These are phyloP conservation scores for Pleomassaria siparia DNA, from an alignment of 2,329 filamentous ascomycete species.

Conservation along the genomic window DNA sequence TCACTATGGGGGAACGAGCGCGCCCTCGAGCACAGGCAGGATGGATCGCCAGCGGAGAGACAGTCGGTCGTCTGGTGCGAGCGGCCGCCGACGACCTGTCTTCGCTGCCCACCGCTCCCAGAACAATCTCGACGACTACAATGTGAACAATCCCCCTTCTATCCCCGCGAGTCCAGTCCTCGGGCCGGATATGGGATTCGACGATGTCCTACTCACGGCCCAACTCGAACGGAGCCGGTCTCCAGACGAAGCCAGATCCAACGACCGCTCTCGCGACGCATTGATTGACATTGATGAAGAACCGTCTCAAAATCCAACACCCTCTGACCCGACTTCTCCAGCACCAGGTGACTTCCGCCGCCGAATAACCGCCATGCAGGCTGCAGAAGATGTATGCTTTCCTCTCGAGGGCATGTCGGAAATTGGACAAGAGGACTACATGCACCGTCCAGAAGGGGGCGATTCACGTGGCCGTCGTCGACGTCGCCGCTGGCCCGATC, in stretches of 20 bases:
- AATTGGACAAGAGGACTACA: constrained; percentile 73
- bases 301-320: constrained; percentile 29
- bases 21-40: constrained; percentile 30
- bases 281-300: constrained; percentile 54
- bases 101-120: constrained; percentile 34
- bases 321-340: constrained; percentile 25
- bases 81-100: constrained; percentile 27
- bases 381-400: constrained; percentile 90
- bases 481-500: constrained; percentile 77
- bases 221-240: constrained; percentile 50
- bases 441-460: constrained; percentile 51
- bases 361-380: constrained; percentile 53
- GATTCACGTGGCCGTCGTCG: constrained; percentile 47
- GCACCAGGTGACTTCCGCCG: constrained; percentile 28
- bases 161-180: constrained; percentile 60
- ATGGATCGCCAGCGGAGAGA: constrained; percentile 30
- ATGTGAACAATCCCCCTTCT: constrained; percentile 68
- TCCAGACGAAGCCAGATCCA: constrained; percentile 18
- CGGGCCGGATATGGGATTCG: constrained; percentile 54
- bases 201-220: constrained; percentile 70
- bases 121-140: constrained; percentile 50
- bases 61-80: constrained; percentile 36
- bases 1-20: constrained; percentile 36
- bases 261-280: constrained; percentile 43
- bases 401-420: constrained; percentile 78